Conservation (phyloP, 805 yeast species). For the Wickerhamomyces subpelliculosus region DNA sequence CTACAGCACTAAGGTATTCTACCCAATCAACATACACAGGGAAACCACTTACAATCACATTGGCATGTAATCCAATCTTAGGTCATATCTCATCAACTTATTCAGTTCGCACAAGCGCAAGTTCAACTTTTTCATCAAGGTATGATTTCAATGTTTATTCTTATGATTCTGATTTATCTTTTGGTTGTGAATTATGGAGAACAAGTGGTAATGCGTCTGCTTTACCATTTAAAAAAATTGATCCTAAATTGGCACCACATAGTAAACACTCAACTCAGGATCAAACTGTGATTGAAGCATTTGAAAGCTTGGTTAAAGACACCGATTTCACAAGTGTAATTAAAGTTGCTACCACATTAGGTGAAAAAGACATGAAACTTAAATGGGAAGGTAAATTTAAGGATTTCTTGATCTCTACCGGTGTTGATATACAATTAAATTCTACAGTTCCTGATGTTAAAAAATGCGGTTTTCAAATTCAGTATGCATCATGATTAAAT, state of each 20-base stretch:
- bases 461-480: constrained; percentile 53
- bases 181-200: constrained; percentile 84
- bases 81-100: constrained; percentile 88
- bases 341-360: constrained; percentile 65
- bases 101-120: constrained; percentile 70
- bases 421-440: constrained; percentile 45
- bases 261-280: constrained; percentile 24
- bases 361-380: constrained; percentile 51
- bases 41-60: constrained; percentile 81
- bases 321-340: constrained; percentile 63
- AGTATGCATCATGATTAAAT: constrained; percentile 55
- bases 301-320: constrained; percentile 41
- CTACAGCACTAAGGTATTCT: constrained; percentile 78
- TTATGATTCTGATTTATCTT: constrained; percentile 75
- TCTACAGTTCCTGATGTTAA: constrained; percentile 40
- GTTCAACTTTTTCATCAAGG: constrained; percentile 72
- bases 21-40: constrained; percentile 83
- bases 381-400: constrained; percentile 87
- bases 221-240: constrained; percentile 9
- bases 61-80: constrained; percentile 81
- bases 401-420: constrained; percentile 74
- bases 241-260: constrained; percentile 25
- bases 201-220: constrained; percentile 20
- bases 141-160: constrained; percentile 90
- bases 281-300: constrained; percentile 41